Conservation (phyloP, 208 protist species). For the Leptomonas seymouri region DNA sequence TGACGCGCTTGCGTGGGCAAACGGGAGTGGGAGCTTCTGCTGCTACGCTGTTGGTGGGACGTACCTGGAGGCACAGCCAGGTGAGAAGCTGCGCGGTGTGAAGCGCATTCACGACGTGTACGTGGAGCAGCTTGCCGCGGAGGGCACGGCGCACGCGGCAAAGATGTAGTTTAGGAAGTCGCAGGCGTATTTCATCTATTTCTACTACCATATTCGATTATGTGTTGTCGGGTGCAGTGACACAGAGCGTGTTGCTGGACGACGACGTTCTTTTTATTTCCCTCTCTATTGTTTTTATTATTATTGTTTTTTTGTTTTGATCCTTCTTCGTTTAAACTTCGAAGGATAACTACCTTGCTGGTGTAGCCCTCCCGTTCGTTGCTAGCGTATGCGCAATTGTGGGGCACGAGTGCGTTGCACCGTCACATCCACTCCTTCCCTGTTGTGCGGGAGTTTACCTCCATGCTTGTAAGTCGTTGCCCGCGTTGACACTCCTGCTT, state of each 20-base stretch:
- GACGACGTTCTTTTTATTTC: too few species aligned
- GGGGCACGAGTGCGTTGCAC: background rate
- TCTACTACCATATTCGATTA: too few species aligned
- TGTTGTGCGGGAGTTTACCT: background rate
- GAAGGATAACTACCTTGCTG: too few species aligned
- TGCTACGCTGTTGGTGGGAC: constrained; percentile 41
- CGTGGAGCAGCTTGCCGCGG: constrained; percentile 30
- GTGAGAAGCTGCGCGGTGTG: constrained; percentile 30
- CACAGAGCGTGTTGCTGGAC: too few species aligned
- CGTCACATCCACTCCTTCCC: background rate
- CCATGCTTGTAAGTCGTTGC: background rate
- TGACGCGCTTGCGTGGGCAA: constrained; percentile 32
- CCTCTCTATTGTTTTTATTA: too few species aligned
- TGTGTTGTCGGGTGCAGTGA: too few species aligned
- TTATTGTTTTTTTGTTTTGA: too few species aligned
- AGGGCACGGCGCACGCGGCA: constrained; percentile 14
- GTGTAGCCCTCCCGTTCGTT: too few species aligned
- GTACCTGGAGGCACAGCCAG: constrained; percentile 29
- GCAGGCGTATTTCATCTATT: too few species aligned
- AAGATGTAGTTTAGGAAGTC: constrained; percentile 26
- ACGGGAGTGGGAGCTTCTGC: constrained; percentile 34
- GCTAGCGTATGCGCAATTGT: background rate
- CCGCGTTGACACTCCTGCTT: background rate
- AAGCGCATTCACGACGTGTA: constrained; percentile 27
- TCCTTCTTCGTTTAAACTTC: background rate